Conservation (phyloP, 257 asterid species). For the Cruciata laevipes region DNA sequence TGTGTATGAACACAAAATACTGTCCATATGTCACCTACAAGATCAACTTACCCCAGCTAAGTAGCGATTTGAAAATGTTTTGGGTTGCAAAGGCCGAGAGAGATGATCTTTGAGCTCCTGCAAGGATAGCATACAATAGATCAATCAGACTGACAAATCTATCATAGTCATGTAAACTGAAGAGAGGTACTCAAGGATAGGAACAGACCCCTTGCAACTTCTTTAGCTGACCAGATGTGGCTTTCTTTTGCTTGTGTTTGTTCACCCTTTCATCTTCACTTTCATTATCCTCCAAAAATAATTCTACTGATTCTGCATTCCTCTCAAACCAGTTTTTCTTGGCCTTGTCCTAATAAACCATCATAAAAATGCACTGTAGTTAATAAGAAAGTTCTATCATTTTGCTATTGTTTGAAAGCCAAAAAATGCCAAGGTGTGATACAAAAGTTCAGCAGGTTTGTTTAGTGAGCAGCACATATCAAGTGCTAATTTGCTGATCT, state of each 20-base stretch:
- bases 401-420: not conserved
- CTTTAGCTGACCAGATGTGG: conserved; percentile 52
- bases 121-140: conserved; percentile 19
- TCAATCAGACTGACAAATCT: not conserved
- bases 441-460: not conserved
- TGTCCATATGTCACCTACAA: not conserved
- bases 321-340: conserved; percentile 74
- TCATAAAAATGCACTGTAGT: not conserved
- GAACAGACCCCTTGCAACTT: conserved; percentile 69
- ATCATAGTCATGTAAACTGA: not conserved
- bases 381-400: not conserved
- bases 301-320: conserved; percentile 72
- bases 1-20: not conserved
- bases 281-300: conserved; percentile 68
- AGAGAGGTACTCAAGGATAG: not conserved
- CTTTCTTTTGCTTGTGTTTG: conserved; percentile 54
- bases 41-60: conserved; percentile 73
- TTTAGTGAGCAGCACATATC: not conserved
- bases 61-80: conserved; percentile 71
- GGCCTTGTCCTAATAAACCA: conserved; percentile 63
- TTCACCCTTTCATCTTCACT: conserved; percentile 88
- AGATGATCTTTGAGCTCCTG: conserved; percentile 76
- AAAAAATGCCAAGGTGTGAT: not conserved
- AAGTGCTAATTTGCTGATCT: not conserved
- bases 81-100: conserved; percentile 78